These are phyloP conservation scores for Entomortierella lignicola DNA, from an alignment of 192 early-diverging fungal genomes.

Conservation along the genomic window DNA sequence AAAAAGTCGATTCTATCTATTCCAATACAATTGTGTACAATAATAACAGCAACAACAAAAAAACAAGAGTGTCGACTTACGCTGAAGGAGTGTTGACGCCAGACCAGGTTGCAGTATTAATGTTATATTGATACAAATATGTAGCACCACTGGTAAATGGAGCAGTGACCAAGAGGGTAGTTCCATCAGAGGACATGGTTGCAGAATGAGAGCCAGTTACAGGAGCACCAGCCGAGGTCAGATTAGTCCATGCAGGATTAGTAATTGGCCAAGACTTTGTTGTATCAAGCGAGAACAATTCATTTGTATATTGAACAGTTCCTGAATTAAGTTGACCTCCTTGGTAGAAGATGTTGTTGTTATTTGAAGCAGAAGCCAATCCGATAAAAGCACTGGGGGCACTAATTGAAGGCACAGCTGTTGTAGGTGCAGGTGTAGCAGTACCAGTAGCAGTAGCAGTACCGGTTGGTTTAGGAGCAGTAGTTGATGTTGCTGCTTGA, in stretches of 20 bases:
- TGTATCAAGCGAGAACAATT: conserved; percentile 19
- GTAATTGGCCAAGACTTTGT: conserved; percentile 27
- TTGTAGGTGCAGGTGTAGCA: neutral
- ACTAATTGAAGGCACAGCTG: neutral
- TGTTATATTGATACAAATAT: conserved; percentile 21
- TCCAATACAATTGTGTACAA: too few relatives aligned
- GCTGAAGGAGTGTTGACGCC: conserved; percentile 21
- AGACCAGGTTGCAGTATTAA: conserved; percentile 22
- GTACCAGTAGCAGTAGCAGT: conserved; percentile 5
- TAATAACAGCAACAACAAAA: neutral
- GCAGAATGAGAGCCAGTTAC: conserved; percentile 2
- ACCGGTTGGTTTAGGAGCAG: neutral
- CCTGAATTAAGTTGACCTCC: conserved; percentile 22
- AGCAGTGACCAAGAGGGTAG: conserved; percentile 26
- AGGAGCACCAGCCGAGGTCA: conserved; percentile 14
- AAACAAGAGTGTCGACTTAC: conserved; percentile 22
- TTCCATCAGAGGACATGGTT: conserved; percentile 28
- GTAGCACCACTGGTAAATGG: conserved; percentile 5
- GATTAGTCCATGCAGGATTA: conserved; percentile 16
- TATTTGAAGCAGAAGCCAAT: conserved; percentile 17
- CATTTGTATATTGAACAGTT: neutral
- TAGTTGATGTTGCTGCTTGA: conserved; percentile 4
- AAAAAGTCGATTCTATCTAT: neutral
- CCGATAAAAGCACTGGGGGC: conserved; percentile 17
- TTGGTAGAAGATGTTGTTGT: conserved; percentile 23